These are phyloP conservation scores for Geosmithia putterillii DNA, from an alignment of 2,329 filamentous ascomycete species.

Conservation along the genomic window DNA sequence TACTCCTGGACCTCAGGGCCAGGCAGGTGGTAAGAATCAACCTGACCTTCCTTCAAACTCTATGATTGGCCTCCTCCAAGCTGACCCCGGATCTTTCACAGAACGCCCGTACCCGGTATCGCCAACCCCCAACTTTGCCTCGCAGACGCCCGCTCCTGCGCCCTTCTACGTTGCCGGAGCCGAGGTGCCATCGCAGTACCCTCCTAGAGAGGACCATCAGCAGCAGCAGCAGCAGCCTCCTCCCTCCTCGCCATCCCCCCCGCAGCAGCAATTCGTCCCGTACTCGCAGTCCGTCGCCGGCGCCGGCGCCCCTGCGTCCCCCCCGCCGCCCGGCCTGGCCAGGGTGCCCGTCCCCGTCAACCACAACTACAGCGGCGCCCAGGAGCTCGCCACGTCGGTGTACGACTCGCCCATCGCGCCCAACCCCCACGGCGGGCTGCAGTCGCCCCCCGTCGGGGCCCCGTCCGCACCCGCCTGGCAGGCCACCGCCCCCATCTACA, in stretches of 20 bases:
- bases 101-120: conserved; percentile 29
- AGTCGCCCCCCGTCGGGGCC: conserved; percentile 5
- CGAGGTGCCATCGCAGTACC: conserved; percentile 39
- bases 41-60: background rate
- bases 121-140: conserved; percentile 41
- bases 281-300: conserved; percentile 27
- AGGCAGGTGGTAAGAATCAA: background rate
- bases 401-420: conserved; percentile 61
- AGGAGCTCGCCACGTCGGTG: conserved; percentile 66
- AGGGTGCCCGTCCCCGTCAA: conserved; percentile 33
- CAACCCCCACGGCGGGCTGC: conserved; percentile 25
- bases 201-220: conserved; percentile 37
- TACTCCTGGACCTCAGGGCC: conserved; percentile 38
- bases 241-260: conserved; percentile 38
- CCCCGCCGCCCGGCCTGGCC: conserved; percentile 26
- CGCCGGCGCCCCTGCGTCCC: conserved; percentile 9
- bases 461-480: conserved; percentile 9
- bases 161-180: conserved; percentile 56
- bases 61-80: too few relatives aligned
- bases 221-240: conserved; percentile 37
- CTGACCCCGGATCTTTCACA: background rate
- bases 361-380: conserved; percentile 54
- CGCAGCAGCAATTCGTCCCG: conserved; percentile 27
- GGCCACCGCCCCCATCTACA: background rate
- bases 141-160: conserved; percentile 33